phyloP scores from a whole-genome alignment of 129 eudicot genomes.

The Flaveria sonorensis region DNA sequence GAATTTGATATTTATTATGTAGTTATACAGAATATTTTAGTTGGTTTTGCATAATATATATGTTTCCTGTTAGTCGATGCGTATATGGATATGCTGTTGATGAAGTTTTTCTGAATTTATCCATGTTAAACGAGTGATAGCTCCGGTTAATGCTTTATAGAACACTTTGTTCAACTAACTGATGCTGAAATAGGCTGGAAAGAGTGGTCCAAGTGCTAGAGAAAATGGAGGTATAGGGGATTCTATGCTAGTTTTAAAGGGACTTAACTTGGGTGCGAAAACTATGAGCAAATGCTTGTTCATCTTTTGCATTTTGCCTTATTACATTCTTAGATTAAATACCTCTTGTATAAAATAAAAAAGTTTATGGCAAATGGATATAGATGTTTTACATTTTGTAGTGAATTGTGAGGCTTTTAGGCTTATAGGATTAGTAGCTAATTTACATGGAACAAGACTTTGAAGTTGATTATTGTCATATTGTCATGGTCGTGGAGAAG shows the following conservation, averaged over 20 bases:
- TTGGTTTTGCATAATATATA: too few species aligned
- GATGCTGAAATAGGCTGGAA: constrained; percentile 1
- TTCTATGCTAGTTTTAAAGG: not conserved
- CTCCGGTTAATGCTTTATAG: too few species aligned
- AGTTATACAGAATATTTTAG: not conserved
- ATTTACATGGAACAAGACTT: constrained; percentile 11
- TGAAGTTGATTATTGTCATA: not conserved
- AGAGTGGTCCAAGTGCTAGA: not conserved
- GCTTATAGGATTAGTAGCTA: constrained; percentile 1
- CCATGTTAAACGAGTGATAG: too few species aligned
- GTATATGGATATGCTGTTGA: constrained; percentile 1
- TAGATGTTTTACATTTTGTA: constrained; percentile 3
- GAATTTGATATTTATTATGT: not conserved
- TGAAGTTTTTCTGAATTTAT: not conserved
- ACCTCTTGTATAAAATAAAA: not conserved
- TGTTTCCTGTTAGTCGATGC: not conserved
- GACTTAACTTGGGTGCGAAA: not conserved
- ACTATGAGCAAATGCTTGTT: not conserved
- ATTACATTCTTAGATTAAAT: not conserved
- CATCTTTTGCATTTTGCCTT: not conserved
- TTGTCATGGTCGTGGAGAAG: constrained; percentile 7
- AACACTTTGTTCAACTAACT: not conserved
- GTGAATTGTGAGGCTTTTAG: constrained; percentile 15
- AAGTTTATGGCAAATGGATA: not conserved
- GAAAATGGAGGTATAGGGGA: constrained; percentile 17